A percentile compares a stretch with the other conserved stretches of the same genome.
Conservation (phyloP, 1,284 basidiomycete species). For the Rhodotorula sp. region DNA sequence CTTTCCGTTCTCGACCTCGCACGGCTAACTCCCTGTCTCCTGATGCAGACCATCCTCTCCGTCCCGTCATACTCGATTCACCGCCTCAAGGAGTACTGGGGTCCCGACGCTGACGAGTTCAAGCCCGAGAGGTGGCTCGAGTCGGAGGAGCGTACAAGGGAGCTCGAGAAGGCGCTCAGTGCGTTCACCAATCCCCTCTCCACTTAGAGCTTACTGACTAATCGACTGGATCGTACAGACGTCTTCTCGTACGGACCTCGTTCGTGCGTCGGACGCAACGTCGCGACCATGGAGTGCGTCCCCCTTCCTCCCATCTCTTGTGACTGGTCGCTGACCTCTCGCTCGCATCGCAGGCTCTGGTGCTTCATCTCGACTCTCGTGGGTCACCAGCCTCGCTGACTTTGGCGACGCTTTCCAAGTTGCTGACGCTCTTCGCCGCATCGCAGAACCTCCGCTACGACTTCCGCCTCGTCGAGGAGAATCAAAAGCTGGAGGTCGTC, state of each 20-base stretch:
- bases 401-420: too few species aligned
- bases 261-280: constrained; percentile 47
- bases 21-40: too few species aligned
- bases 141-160: constrained; percentile 60
- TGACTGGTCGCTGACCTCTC: constrained; percentile 49
- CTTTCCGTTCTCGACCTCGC: background rate
- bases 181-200: constrained; percentile 47
- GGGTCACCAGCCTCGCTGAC: background rate
- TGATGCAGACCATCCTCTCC: constrained; percentile 43
- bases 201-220: background rate
- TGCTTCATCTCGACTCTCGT: constrained; percentile 68
- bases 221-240: background rate
- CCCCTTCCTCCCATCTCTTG: background rate
- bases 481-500: constrained; percentile 60
- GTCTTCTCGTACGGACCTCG: constrained; percentile 59
- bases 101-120: constrained; percentile 59
- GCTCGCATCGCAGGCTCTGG: constrained; percentile 61
- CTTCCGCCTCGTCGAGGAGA: constrained; percentile 45
- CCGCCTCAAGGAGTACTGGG: constrained; percentile 68
- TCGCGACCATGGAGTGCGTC: constrained; percentile 54
- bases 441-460: constrained; percentile 62
- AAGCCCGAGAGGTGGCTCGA: constrained; percentile 77
- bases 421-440: background rate
- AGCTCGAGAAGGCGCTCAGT: constrained; percentile 66
- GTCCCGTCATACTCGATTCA: constrained; percentile 69